A percentile compares a stretch with the other conserved stretches of the same genome.
phyloP scores from a whole-genome alignment of 345 rosid genomes.

The Carallia pectinifolia region DNA sequence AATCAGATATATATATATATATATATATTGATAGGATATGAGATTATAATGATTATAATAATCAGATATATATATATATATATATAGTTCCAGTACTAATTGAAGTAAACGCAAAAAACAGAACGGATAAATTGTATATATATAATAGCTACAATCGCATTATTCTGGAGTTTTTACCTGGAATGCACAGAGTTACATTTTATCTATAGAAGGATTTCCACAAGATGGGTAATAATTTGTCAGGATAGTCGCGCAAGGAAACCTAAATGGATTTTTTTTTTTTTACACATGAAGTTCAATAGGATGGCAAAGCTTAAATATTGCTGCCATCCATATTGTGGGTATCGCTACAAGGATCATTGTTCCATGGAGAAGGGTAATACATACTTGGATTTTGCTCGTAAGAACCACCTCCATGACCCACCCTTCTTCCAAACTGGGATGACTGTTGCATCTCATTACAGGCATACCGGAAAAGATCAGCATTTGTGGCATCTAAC shows the following conservation, averaged over 20 bases:
- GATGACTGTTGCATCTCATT: slow-evolving; percentile 14
- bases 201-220: background rate
- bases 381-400: slow-evolving; percentile 12
- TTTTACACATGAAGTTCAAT: background rate
- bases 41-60: too few species aligned
- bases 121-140: background rate
- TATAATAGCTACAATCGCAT: background rate
- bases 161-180: background rate
- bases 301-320: background rate
- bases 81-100: background rate
- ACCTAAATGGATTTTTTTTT: slow-evolving; percentile 25
- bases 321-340: slow-evolving; percentile 10
- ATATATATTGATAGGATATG: too few species aligned
- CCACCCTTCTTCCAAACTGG: slow-evolving; percentile 12
- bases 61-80: too few species aligned
- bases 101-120: background rate
- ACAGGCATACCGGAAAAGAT: slow-evolving; percentile 27
- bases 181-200: background rate
- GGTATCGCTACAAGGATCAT: slow-evolving; percentile 6
- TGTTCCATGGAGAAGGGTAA: slow-evolving; percentile 22
- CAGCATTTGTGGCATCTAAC: slow-evolving; percentile 33
- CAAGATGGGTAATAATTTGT: slow-evolving; percentile 3
- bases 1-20: too few species aligned
- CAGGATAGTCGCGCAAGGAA: slow-evolving; percentile 17
- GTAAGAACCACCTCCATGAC: slow-evolving; percentile 4